Base-by-base conservation (phyloP, 2,329 filamentous ascomycete genomes). In the Penicillium digitatum region DNA sequence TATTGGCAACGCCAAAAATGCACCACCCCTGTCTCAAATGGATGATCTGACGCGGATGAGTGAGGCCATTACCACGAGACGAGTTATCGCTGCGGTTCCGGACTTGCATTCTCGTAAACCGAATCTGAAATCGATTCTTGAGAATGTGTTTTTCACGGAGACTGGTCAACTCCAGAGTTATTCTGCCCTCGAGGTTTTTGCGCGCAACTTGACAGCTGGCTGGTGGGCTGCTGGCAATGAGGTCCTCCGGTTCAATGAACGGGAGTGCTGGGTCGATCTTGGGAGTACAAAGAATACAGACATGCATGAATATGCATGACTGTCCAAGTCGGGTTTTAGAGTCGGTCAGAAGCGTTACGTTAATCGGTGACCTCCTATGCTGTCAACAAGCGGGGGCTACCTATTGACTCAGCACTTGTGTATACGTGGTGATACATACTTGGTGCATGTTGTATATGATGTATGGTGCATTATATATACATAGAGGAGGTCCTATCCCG, bases 21-120 rank as follows among this genome's bases (percentile, higher is more conserved):
- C 29, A 24, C 6, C 5, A 2, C 12, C 32, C 20, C 29, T 44
- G 18, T 27, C 16, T 18, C 22, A 37, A 9, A 26, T 39, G 5
- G 54, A 54, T 31, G 52, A 61, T 31, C 40, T 60, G 24, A 31
- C 44, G 27, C 34, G 44, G 14, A 29, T 60, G n/a, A 42, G 58
- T 24, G 57, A 62, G 11, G 64, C 44, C 5, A 37, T 34, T 18
- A 55, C 79, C 4, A 74, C 67, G 44, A 76, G 76, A 57, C 76
- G 80, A 63, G 74, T 85, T 9, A 77, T 87, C 54, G 76, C 79
- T 29, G 82, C 77, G 8, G 83, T 86, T 10, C 82, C 84, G 9
- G 84, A 87, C 68, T 54, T 86, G 14, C 84, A 87, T 68, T 87
- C 84, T 3, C 73, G 83, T n/a, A 87, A 87, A 65, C 84, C 84